Base-by-base conservation (phyloP, 306 rosid species). In the Cyclanthera cordifolia region DNA sequence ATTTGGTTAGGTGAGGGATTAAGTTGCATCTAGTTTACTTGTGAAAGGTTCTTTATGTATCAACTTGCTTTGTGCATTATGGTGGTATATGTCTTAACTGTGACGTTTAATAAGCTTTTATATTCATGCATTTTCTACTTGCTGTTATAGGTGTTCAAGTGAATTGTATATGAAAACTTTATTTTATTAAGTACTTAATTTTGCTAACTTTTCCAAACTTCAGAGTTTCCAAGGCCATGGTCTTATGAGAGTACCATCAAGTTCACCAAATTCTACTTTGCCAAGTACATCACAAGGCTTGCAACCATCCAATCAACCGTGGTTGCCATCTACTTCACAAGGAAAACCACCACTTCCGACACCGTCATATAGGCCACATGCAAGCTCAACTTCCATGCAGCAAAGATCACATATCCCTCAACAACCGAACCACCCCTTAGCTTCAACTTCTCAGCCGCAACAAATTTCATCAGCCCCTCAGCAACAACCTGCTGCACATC, bases 311-410 rank as follows among this genome's bases (percentile, higher is more conserved):
- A 93, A 83, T 76, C 96, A 93, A 80, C 96, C 96, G 19, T 93
- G 96, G 99, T 69, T 90, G 80, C 79, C 95, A 50, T 82, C 96
- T 78, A 95, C 83, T 34, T 68, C 94, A 13, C 90, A 80, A 81
- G 99, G 96, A 72, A 90, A 87, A 84, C 99, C 99, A 75, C 99
- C 95, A 59, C 75, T 90, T 68, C 91, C 96, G 39, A 56, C 96
- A 63, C 75, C 91, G 23, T 70, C 93, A 9, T 87, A 77, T 78
- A 81, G 98, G 83, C 98, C 85, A 78, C 99, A 81, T 49, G 51
- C 84, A 74, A 83, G 78, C 76, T 73, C 94, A 12, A 82, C 75
- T 53, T 67, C 93, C 76, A 47, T 93, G 83, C 95, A 75, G 79
- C 96, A 85, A 75, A 81, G 94, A 77, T 56, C 95, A 2, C 95